Conservation (phyloP, 2,329 filamentous ascomycete genomes). For the Penicillium carneum region DNA sequence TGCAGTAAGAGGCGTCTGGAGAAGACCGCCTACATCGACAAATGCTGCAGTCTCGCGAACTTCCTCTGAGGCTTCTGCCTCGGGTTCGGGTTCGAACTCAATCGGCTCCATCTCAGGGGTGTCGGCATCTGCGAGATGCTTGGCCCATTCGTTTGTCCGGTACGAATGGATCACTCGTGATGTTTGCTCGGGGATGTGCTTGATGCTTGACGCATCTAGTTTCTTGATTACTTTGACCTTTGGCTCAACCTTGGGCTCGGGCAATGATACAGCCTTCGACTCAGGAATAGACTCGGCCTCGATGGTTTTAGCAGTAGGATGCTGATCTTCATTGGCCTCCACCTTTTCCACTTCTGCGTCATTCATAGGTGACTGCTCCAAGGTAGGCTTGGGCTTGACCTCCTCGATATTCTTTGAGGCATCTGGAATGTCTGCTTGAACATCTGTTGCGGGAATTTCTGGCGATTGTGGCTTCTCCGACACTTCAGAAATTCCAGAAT, state of each 20-base stretch:
- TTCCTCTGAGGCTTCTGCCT: constrained; percentile 38
- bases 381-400: neutral
- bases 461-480: neutral
- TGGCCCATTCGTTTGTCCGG: constrained; percentile 94
- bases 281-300: neutral
- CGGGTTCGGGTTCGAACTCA: constrained; percentile 46
- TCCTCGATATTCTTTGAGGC: neutral
- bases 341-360: neutral
- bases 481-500: neutral
- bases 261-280: neutral
- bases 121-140: constrained; percentile 82
- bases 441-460: neutral
- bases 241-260: constrained; percentile 3
- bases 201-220: constrained; percentile 51
- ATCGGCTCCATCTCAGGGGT: constrained; percentile 63
- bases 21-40: constrained; percentile 69
- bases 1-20: constrained; percentile 67
- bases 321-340: neutral
- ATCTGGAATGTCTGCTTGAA: neutral
- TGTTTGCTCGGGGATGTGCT: constrained; percentile 71
- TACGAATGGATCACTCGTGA: constrained; percentile 82
- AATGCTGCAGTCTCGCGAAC: constrained; percentile 64
- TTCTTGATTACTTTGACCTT: constrained; percentile 15
- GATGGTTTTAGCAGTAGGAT: neutral
- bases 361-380: neutral